Evolutionary conservation across 441 rosid species (phyloP).

Genomic region (Mallotus repandus): DNA sequence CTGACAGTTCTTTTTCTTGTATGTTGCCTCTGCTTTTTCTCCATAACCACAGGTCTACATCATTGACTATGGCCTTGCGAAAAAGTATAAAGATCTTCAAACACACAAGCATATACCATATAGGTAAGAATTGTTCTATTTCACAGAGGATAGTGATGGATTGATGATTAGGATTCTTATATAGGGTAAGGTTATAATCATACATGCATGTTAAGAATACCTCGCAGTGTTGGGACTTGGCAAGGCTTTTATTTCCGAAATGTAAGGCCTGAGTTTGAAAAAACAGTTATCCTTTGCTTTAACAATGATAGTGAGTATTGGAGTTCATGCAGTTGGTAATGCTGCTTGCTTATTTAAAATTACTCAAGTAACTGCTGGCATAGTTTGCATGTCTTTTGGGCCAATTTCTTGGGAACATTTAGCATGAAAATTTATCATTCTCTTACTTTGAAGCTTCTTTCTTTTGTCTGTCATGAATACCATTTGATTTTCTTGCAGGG

Average conservation of each 20-base stretch:
- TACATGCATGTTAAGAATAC: not conserved
- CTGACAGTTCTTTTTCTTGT: not conserved
- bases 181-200: not conserved
- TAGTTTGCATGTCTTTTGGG: not conserved
- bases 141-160: not conserved
- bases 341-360: constrained; percentile 2
- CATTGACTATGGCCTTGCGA: constrained; percentile 96
- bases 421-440: not conserved
- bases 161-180: not conserved
- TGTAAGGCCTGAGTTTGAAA: not conserved
- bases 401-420: not conserved
- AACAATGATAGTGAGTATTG: not conserved
- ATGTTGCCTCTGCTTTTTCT: not conserved
- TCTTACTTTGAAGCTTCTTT: constrained; percentile 15
- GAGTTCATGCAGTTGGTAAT: not conserved
- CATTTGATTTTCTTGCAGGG: constrained; percentile 42
- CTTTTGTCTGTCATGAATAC: constrained; percentile 13
- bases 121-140: constrained; percentile 43
- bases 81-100: constrained; percentile 94
- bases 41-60: constrained; percentile 60
- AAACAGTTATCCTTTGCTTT: not conserved
- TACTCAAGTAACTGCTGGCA: not conserved
- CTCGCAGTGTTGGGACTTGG: not conserved
- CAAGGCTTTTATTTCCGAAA: not conserved
- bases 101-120: constrained; percentile 97